Percentiles rank a stretch among this genome's conserved stretches.
phyloP scores from a whole-genome alignment of 108 stramenopile genomes.

The Epipyxis sp. region DNA sequence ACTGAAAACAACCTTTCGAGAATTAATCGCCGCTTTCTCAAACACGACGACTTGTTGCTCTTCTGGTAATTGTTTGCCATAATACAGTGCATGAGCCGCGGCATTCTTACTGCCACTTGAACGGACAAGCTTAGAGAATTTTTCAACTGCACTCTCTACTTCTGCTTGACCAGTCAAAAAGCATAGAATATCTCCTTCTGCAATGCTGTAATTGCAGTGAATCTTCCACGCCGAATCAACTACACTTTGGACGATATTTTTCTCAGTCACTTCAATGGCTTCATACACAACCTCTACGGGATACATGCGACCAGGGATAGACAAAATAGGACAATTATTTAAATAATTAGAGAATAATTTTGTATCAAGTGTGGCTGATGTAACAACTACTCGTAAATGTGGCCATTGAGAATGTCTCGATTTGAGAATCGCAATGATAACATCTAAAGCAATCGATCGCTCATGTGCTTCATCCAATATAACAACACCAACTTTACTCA shows the following conservation, averaged over 20 bases:
- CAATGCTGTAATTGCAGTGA: constrained; percentile 41
- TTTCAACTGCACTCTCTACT: constrained; percentile 46
- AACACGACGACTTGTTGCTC: constrained; percentile 67
- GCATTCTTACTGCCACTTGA: not conserved
- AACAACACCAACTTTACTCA: constrained; percentile 57
- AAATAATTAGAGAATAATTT: constrained; percentile 46
- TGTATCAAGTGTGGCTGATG: constrained; percentile 54
- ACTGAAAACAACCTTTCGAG: constrained; percentile 78
- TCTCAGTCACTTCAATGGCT: constrained; percentile 40
- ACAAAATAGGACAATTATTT: constrained; percentile 41
- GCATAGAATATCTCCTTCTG: constrained; percentile 45
- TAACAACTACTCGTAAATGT: constrained; percentile 34
- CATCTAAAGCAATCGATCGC: constrained; percentile 49
- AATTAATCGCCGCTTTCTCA: constrained; percentile 63
- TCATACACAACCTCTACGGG: constrained; percentile 57
- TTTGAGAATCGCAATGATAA: constrained; percentile 50
- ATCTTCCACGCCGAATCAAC: constrained; percentile 45
- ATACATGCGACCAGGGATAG: constrained; percentile 49
- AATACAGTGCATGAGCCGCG: constrained; percentile 67
- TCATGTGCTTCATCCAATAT: constrained; percentile 59
- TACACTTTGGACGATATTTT: constrained; percentile 43
- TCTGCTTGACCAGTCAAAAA: constrained; percentile 59
- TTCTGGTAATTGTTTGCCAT: constrained; percentile 71
- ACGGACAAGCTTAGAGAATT: not conserved
- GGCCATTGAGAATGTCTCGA: not conserved